Evolutionary conservation across 1,284 basidiomycete species (phyloP), one percentile per base, ranked within the genome.

Genomic region (Ceratobasidium sp.): DNA sequence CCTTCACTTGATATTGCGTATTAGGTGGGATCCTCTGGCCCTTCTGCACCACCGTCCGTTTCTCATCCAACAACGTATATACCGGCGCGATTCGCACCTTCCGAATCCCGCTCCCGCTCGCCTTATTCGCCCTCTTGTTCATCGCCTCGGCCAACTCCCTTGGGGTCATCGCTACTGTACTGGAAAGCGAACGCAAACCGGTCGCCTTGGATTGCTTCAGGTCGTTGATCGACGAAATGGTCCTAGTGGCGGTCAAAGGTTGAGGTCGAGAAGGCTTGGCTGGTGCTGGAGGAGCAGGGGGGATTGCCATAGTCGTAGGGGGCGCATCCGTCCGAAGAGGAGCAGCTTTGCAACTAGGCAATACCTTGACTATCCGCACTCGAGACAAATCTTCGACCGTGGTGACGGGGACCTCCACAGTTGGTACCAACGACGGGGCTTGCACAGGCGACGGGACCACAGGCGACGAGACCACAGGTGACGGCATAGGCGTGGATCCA

Each of bases 11-110:
- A 13, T 66, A 66, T 23, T 66, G 64, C 23, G 42, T 44, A 46
- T 26, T 38, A 28, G 64, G 64, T 7, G 64, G 64, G n/a, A 66
- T 66, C n/a, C 15, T 17, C 44, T 66, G 44, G 12, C 64, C 64
- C 64, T 48, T 66, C 13, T 66, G 44, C 44, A 66, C 23, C 15
- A 66, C 64, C 44, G 64, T 48, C 64, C 64, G 42, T 23, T 48
- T 44, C 44, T 23, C 1, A 5, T 66, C 44, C 23, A 50, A 48
- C 20, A 66, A 38, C n/a, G 44, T 66, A 44, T 48, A 48, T 26
- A 66, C 44, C 23, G 23, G 44, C 23, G 64, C n/a, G 20, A n/a
- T 5, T 28, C 64, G 64, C 12, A 23, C 12, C 23, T 46, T 46
- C 9, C 12, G 23, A n/a, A 44, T 20, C 15, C 12, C 64, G 13